Base-by-base conservation (phyloP, 148 eudicot species). In the Rhododendron vialii region DNA sequence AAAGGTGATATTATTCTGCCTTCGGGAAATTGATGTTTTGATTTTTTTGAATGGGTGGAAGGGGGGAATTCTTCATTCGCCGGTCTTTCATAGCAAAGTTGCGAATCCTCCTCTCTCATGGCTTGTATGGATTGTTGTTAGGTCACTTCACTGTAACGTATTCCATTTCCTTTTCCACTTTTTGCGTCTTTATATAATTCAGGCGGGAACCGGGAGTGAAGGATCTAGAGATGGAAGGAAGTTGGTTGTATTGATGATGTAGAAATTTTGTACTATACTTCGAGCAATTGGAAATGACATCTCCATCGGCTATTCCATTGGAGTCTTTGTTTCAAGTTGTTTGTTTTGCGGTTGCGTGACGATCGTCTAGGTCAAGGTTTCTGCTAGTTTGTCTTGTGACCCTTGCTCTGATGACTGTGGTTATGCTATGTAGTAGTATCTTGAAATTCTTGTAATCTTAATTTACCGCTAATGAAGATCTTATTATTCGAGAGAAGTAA, bases 1-100 rank as follows among this genome's bases (percentile, higher is more conserved):
- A 82, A 30, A 86, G 90, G 82, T 91, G 88, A 90, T 43, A 15
- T 22, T 84, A 67, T 78, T 18, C 57, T 51, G 53, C 51, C 76
- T 61, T 43, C 18, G 20, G 35, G 57, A 50, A 61, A 33, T 61
- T 76, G 76, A 24, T 76, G 28, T 86, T 69, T 50, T 30, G 30
- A 30, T 30, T 30, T 0, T 30, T 30, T 30, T 3, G 38, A 59
- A 45, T 1, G 6, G 28, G 50, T 38, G 78, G 81, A 76, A 86
- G 22, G 48, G 77, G 15, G 59, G 84, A 81, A 33, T 82, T 33
- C 63, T 50, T 20, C 48, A 4, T 84, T 33, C 0, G 18, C 63
- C 5, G 55, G 17, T 48, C 17, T 36, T 51, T 36, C 67, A 51
- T 51, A 12, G 55, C 63, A 20, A 81, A 74, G 38, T 30, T 78